Percentiles rank a stretch among this genome's conserved stretches.
These are phyloP conservation scores for Venturia asperata DNA, from an alignment of 2,329 filamentous ascomycete genomes.

Conservation along the genomic window DNA sequence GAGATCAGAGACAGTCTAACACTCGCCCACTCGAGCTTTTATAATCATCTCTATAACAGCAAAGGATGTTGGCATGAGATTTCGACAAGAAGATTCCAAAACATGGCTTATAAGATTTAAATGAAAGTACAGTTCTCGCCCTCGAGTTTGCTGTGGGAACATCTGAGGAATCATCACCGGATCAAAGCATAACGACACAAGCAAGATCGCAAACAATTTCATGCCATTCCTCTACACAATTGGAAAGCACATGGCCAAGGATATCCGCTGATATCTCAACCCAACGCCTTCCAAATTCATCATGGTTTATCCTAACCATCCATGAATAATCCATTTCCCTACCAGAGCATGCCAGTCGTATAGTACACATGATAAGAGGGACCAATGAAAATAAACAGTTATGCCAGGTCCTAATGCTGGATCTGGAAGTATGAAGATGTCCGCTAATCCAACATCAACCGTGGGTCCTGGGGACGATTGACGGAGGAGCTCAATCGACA, in stretches of 20 bases:
- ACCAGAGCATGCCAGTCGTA: conserved; percentile 5
- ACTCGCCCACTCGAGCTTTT: too few relatives aligned
- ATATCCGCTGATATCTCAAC: background rate
- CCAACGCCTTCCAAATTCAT: conserved; percentile 9
- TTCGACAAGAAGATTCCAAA: too few relatives aligned
- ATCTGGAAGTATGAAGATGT: background rate
- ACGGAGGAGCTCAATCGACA: background rate
- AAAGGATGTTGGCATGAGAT: too few relatives aligned
- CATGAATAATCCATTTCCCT: conserved; percentile 1
- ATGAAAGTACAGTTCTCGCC: too few relatives aligned
- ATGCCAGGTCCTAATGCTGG: background rate
- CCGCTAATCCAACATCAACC: conserved; percentile 6
- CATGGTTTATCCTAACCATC: conserved; percentile 13
- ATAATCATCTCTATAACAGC: too few relatives aligned
- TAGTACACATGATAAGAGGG: conserved; percentile 6
- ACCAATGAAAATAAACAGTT: background rate
- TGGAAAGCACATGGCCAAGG: background rate
- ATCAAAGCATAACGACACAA: background rate
- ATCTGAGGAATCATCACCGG: too few relatives aligned
- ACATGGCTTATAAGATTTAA: too few relatives aligned
- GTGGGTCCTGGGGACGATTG: background rate
- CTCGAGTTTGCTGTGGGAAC: too few relatives aligned
- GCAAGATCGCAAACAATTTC: background rate
- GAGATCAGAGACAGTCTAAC: too few relatives aligned
- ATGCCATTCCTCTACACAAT: conserved; percentile 3